A percentile compares a stretch with the other conserved stretches of the same genome.
Conservation (phyloP, 139 green algal genomes). For the Medakamo hakoo region DNA sequence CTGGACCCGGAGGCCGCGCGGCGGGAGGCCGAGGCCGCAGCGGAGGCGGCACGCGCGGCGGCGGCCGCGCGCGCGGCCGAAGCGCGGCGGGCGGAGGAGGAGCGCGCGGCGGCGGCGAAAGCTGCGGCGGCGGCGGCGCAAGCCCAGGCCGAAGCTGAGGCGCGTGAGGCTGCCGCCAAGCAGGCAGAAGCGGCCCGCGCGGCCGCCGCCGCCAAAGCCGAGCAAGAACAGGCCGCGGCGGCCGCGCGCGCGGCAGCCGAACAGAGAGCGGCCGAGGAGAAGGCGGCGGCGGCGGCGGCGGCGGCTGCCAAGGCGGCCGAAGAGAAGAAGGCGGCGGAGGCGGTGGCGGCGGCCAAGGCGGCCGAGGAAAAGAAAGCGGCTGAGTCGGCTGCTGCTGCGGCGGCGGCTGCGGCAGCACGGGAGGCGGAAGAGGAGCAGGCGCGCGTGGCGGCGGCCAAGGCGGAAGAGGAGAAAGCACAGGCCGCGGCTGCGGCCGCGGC, state of each 20-base stretch:
- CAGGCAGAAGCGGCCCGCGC: conserved; percentile 12
- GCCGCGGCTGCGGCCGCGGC: conserved; percentile 6
- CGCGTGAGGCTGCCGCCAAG: neutral
- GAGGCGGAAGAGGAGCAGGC: conserved; percentile 11
- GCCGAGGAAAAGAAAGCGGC: neutral
- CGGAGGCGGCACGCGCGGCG: neutral
- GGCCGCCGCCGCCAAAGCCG: neutral
- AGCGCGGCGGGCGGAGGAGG: neutral
- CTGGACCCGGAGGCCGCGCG: neutral
- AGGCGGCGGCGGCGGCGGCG: neutral
- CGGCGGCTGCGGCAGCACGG: conserved; percentile 9
- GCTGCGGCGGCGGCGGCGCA: neutral
- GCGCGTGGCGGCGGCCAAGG: conserved; percentile 1
- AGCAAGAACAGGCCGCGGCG: neutral
- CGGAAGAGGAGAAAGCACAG: conserved; percentile 6
- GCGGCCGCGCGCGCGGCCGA: neutral
- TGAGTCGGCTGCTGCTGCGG: neutral
- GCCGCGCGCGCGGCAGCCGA: conserved; percentile 3
- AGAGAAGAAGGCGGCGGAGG: conserved; percentile 1
- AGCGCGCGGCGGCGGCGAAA: conserved; percentile 1
- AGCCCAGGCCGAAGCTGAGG: neutral
- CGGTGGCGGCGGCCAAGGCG: neutral
- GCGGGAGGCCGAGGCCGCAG: conserved; percentile 2
- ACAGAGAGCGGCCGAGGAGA: neutral
- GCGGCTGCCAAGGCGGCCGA: neutral